A percentile compares a stretch with the other conserved stretches of the same genome.
Conservation (phyloP, 345 rosid species). For the Excoecaria cochinchinensis region DNA sequence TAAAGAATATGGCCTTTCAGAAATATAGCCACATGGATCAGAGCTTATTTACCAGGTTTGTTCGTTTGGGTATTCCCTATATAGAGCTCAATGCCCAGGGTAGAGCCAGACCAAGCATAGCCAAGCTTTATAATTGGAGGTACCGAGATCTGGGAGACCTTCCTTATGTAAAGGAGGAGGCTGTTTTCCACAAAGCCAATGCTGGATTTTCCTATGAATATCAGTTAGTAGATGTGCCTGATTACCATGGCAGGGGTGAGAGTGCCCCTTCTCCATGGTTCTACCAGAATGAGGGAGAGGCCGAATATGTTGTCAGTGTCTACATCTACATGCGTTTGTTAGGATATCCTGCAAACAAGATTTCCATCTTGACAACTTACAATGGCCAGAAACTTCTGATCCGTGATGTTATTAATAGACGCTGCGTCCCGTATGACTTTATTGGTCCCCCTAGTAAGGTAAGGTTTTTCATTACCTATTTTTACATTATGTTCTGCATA, state of each 20-base stretch:
- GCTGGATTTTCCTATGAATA: slow-evolving; percentile 91
- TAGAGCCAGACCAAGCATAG: slow-evolving; percentile 96
- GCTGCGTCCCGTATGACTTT: slow-evolving; percentile 77
- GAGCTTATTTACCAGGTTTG: slow-evolving; percentile 96
- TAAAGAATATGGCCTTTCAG: slow-evolving; percentile 99
- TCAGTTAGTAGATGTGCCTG: slow-evolving; percentile 90
- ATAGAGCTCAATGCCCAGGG: slow-evolving; percentile 99
- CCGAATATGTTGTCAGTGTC: slow-evolving; percentile 93
- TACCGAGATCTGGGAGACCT: slow-evolving; percentile 96
- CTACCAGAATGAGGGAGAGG: slow-evolving; percentile 98
- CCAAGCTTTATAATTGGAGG: slow-evolving; percentile 95
- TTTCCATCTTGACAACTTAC: slow-evolving; percentile 94
- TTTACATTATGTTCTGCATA: neutral
- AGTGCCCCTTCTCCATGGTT: slow-evolving; percentile 97
- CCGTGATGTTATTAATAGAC: slow-evolving; percentile 93
- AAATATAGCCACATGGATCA: slow-evolving; percentile 99
- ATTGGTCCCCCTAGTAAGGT: slow-evolving; percentile 99
- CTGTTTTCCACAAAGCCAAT: slow-evolving; percentile 76
- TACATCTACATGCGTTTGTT: slow-evolving; percentile 94
- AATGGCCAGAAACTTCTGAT: slow-evolving; percentile 97
- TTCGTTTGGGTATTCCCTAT: slow-evolving; percentile 94
- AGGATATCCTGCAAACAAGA: slow-evolving; percentile 92
- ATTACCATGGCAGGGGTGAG: slow-evolving; percentile 89
- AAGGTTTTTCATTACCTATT: slow-evolving; percentile 11
- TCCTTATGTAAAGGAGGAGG: slow-evolving; percentile 65